Percentiles rank a stretch among this genome's conserved stretches.
Evolutionary conservation across 148 eudicot species (phyloP).

Genomic region (Chenopodium album): DNA sequence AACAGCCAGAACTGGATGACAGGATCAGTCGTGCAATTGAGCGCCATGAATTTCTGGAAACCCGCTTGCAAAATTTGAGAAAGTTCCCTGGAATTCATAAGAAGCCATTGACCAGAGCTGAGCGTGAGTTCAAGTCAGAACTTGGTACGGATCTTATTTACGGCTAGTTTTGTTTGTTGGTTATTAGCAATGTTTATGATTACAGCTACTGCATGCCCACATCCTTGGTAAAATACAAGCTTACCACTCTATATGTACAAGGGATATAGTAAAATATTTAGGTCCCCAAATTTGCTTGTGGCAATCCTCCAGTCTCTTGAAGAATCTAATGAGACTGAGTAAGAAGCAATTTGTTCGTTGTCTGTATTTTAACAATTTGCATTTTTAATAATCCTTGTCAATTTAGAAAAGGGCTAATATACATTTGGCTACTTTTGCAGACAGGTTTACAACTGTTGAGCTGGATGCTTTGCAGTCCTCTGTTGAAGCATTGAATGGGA

Average conservation of each 20-base stretch:
- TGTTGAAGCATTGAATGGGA: conserved; percentile 67
- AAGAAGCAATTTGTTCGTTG: neutral
- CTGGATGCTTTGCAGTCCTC: conserved; percentile 82
- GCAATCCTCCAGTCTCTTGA: too few species aligned
- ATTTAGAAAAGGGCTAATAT: neutral
- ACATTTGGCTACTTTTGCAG: conserved; percentile 43
- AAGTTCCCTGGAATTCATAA: conserved; percentile 65
- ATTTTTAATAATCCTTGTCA: neutral
- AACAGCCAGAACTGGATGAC: conserved; percentile 52
- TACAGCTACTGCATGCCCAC: neutral
- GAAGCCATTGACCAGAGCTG: conserved; percentile 83
- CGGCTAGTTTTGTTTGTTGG: neutral
- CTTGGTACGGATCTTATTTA: conserved; percentile 48
- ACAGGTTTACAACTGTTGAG: conserved; percentile 66
- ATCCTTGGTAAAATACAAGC: too few species aligned
- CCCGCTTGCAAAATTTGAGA: conserved; percentile 67
- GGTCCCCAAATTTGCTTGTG: too few species aligned
- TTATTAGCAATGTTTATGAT: neutral
- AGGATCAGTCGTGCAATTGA: conserved; percentile 50
- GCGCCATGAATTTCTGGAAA: conserved; percentile 56
- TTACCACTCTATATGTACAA: too few species aligned
- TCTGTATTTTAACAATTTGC: neutral
- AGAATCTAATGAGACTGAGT: too few species aligned
- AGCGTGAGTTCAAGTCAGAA: conserved; percentile 76
- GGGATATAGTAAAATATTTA: too few species aligned